Conservation (phyloP, 495 filamentous ascomycete species). For the Podospora pseudoanserina region DNA sequence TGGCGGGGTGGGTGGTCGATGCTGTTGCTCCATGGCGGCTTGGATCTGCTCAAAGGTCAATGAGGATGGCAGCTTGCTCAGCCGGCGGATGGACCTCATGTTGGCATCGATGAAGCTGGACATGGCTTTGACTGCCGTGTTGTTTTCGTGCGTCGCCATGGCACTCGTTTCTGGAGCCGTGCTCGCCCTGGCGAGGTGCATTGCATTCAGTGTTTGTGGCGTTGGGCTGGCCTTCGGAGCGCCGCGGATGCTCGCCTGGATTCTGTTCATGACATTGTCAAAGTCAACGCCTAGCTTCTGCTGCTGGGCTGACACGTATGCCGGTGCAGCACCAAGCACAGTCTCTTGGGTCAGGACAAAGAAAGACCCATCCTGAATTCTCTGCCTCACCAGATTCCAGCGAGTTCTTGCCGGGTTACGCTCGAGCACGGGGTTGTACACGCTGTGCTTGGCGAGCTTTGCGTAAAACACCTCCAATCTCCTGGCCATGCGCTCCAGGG, state of each 20-base stretch:
- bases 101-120: slow-evolving; percentile 47
- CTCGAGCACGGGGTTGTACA: slow-evolving; percentile 47
- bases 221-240: slow-evolving; percentile 17
- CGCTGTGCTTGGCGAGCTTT: slow-evolving; percentile 42
- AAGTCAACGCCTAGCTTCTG: slow-evolving; percentile 37
- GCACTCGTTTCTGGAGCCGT: slow-evolving; percentile 33
- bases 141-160: slow-evolving; percentile 39
- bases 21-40: slow-evolving; percentile 27
- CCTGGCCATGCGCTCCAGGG: slow-evolving; percentile 47
- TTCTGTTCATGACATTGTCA: slow-evolving; percentile 42
- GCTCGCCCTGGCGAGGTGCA: slow-evolving; percentile 34
- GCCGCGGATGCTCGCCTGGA: slow-evolving; percentile 33
- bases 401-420: slow-evolving; percentile 45
- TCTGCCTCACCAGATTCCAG: slow-evolving; percentile 45
- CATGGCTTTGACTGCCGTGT: slow-evolving; percentile 41
- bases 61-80: slow-evolving; percentile 39
- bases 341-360: slow-evolving; percentile 43
- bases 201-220: slow-evolving; percentile 36
- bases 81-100: slow-evolving; percentile 42
- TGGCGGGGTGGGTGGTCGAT: slow-evolving; percentile 34
- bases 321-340: slow-evolving; percentile 32
- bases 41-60: slow-evolving; percentile 37
- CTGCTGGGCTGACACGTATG: slow-evolving; percentile 31
- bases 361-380: slow-evolving; percentile 45
- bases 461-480: slow-evolving; percentile 46